Evolutionary conservation across 129 eudicot genomes (phyloP).

Genomic region (Tagetes patula): DNA sequence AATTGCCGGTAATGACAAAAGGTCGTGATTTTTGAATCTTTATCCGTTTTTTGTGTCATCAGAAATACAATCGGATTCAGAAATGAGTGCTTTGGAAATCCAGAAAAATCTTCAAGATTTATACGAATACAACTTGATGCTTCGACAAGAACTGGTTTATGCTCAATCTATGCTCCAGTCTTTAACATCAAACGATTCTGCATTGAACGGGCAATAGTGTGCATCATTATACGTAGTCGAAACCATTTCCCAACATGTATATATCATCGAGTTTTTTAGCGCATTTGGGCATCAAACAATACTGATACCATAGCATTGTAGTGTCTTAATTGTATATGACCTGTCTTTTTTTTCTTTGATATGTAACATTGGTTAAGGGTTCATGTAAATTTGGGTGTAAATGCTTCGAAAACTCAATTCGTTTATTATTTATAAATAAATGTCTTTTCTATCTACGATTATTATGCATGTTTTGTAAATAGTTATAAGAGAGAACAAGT

Average conservation of each 20-base stretch:
- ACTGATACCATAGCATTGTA: background rate
- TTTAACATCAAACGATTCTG: slow-evolving; percentile 34
- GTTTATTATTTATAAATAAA: no score
- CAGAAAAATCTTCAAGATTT: slow-evolving; percentile 48
- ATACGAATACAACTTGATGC: slow-evolving; percentile 57
- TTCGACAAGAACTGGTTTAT: slow-evolving; percentile 53
- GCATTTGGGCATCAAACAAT: slow-evolving; percentile 11
- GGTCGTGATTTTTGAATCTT: background rate
- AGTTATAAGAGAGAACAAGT: no score
- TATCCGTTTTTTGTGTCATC: slow-evolving; percentile 3
- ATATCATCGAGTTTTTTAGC: background rate
- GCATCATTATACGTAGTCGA: background rate
- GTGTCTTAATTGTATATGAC: slow-evolving; percentile 17
- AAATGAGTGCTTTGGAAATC: slow-evolving; percentile 44
- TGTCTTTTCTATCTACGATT: no score
- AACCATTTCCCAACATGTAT: background rate
- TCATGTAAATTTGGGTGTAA: slow-evolving; percentile 2
- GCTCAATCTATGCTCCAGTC: slow-evolving; percentile 62
- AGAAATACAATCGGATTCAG: slow-evolving; percentile 41
- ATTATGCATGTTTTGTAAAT: no score
- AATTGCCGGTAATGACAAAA: background rate
- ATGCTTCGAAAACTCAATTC: no score
- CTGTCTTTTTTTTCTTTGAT: background rate
- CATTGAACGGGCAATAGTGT: slow-evolving; percentile 14
- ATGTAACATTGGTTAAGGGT: slow-evolving; percentile 13